Evolutionary conservation across 371 early-diverging fungal genomes (phyloP).

Genomic region (Amoeboaphelidium protococcarum): DNA sequence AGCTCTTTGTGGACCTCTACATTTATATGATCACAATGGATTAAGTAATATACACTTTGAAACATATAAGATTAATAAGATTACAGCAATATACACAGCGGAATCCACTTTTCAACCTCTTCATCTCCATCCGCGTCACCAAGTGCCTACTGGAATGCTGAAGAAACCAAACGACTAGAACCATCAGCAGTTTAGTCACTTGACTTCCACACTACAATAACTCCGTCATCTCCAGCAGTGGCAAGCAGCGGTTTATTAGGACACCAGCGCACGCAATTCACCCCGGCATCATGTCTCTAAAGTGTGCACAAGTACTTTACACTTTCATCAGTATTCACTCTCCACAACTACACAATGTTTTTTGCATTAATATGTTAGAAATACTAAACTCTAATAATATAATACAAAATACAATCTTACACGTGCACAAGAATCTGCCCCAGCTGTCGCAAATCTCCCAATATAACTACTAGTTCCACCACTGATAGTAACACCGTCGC

Average conservation of each 20-base stretch:
- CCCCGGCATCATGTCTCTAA: constrained; percentile 55
- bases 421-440: not conserved
- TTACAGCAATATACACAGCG: constrained; percentile 10
- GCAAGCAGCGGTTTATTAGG: constrained; percentile 33
- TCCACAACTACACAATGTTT: too few species aligned
- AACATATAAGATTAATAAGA: constrained; percentile 1
- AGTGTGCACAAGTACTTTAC: too few species aligned
- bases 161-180: constrained; percentile 49
- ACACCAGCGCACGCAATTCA: constrained; percentile 79
- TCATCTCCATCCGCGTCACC: constrained; percentile 22
- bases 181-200: constrained; percentile 24
- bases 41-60: not conserved
- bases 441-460: not conserved
- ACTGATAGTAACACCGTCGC: not conserved
- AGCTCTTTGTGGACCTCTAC: constrained; percentile 9
- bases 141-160: constrained; percentile 13
- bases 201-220: constrained; percentile 1
- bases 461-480: too few species aligned
- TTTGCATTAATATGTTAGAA: too few species aligned
- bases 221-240: constrained; percentile 78
- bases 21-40: constrained; percentile 4
- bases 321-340: too few species aligned
- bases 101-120: constrained; percentile 12
- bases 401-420: too few species aligned
- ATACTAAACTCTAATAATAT: too few species aligned